Base-by-base conservation (phyloP, 768 basidiomycete species). In the Serendipita indica region DNA sequence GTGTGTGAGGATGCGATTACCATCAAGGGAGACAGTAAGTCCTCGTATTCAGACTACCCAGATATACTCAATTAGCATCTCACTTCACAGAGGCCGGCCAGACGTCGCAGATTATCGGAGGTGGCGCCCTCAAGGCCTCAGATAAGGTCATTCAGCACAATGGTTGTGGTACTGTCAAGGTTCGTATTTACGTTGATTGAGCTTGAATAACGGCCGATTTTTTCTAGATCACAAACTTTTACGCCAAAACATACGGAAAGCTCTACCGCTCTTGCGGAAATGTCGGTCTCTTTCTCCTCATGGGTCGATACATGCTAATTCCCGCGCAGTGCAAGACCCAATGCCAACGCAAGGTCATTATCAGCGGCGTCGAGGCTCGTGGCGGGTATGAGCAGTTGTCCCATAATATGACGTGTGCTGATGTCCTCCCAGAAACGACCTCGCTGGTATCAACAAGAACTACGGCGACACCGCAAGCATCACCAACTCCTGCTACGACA, bases 1-100 rank as follows among this genome's bases (percentile, higher is more conserved):
- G 70, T 72, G 25, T 72, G 71, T 56, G 70, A 72, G 62, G 70
- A 73, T 60, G 72, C 72, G 33, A 72, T 74, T 28, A 72, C 73
- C 5, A 70, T 74, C 67, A 73, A 72, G 58, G 72, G 73, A 57
- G 69, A 39, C 33, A 70, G 69, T 46, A 71, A 70, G 28, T 69
- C 68, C 16, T 71, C 70, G 46, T 46, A 58, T 5, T 13, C 34
- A 46, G 5, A 20, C 27, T 57, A n/a, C 41, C 41, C 41, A n/a
- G 27, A n/a, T 43, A n/a, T 43, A n/a, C 41, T 43, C 41, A 43
- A 7, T 18, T n/a, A n/a, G n/a, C n/a, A 18, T 43, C 27, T n/a
- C 18, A 25, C 18, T 43, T 43, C 41, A 43, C 41, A 43, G 41
- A n/a, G 18, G 41, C 41, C 27, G 41, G 41, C 27, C 41, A 56